Evolutionary conservation across 2,329 filamentous ascomycete genomes (phyloP).

Genomic region (Aurifilum marmelostoma): DNA sequence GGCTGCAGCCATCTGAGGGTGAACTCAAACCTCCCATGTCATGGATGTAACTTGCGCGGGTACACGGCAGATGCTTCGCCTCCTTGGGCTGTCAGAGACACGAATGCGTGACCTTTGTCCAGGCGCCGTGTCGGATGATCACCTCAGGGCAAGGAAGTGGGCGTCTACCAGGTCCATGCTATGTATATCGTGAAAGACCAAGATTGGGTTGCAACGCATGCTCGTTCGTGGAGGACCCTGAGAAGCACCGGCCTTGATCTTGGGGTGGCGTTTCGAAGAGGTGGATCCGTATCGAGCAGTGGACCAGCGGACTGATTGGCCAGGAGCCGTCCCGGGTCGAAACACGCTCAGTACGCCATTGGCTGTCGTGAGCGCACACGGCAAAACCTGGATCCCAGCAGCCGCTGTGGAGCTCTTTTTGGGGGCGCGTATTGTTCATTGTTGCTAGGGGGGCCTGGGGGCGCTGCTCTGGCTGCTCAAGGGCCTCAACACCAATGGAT

Average conservation of each 20-base stretch:
- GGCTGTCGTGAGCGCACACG: slow-evolving; percentile 12
- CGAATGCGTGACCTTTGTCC: background rate
- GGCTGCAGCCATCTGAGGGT: background rate
- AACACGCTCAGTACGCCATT: slow-evolving; percentile 16
- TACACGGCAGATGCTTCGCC: background rate
- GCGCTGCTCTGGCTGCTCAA: background rate
- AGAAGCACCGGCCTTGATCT: background rate
- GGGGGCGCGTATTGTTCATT: slow-evolving; percentile 19
- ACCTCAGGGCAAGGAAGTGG: background rate
- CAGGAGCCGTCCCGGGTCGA: slow-evolving; percentile 6
- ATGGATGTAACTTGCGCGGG: background rate
- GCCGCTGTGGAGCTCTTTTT: background rate
- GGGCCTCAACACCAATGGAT: slow-evolving; percentile 13
- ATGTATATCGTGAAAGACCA: background rate
- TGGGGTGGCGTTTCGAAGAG: background rate
- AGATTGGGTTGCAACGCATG: background rate
- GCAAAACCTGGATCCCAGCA: slow-evolving; percentile 6
- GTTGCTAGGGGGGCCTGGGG: no score
- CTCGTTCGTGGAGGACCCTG: background rate
- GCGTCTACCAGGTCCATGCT: background rate
- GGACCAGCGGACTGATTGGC: slow-evolving; percentile 13
- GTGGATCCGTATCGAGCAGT: background rate
- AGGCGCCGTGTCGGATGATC: background rate
- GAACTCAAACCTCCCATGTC: background rate
- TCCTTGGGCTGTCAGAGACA: background rate